A percentile compares a stretch with the other conserved stretches of the same genome.
phyloP scores from a whole-genome alignment of 441 rosid genomes.

The Gossypium trilobum region DNA sequence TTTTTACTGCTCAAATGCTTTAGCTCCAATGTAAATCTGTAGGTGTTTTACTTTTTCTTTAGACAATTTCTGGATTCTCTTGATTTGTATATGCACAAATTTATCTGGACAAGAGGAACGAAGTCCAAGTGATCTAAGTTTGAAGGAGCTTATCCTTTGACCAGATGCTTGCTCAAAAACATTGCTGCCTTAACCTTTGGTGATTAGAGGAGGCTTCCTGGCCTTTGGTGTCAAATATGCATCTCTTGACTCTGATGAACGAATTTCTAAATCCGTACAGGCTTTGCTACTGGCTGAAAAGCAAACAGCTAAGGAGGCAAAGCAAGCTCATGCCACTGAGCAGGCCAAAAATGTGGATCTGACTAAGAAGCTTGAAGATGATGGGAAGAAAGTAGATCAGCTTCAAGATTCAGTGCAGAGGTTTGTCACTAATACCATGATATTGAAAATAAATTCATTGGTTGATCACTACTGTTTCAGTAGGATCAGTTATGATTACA shows the following conservation, averaged over 20 bases:
- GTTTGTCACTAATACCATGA: slow-evolving; percentile 26
- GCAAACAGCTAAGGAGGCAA: slow-evolving; percentile 39
- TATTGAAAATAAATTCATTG: background rate
- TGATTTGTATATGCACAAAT: background rate
- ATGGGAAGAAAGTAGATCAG: slow-evolving; percentile 45
- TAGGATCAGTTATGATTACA: background rate
- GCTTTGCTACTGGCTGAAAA: slow-evolving; percentile 41
- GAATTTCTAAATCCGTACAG: slow-evolving; percentile 22
- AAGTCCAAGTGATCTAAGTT: background rate
- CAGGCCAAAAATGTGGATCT: slow-evolving; percentile 38
- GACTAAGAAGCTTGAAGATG: slow-evolving; percentile 43
- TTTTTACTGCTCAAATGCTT: background rate
- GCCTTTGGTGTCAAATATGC: background rate
- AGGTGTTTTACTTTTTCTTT: background rate
- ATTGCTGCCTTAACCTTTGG: background rate
- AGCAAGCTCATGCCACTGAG: slow-evolving; percentile 26
- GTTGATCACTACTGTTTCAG: background rate
- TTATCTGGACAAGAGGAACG: background rate
- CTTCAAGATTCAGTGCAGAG: slow-evolving; percentile 65
- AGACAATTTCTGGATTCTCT: background rate
- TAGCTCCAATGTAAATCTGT: background rate
- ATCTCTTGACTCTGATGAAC: background rate
- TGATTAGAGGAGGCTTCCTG: background rate
- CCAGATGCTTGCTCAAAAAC: background rate
- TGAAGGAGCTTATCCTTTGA: background rate